Percentiles rank a stretch among this genome's conserved stretches.
Conservation (phyloP, 2,329 filamentous ascomycete species). For the Fusarium euwallaceae region DNA sequence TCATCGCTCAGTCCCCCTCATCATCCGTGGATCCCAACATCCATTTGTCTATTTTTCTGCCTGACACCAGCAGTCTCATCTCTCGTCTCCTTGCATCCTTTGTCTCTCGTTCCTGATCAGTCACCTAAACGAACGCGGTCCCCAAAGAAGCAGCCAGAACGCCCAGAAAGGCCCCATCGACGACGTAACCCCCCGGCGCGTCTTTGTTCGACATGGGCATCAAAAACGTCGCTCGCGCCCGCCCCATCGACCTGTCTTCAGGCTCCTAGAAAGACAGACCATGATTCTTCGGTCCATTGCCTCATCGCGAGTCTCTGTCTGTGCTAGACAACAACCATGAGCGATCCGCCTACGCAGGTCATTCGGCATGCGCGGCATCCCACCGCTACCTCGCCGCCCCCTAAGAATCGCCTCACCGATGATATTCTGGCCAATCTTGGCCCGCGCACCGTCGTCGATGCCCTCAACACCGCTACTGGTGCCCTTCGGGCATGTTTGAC, state of each 20-base stretch:
- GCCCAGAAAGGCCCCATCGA: constrained; percentile 17
- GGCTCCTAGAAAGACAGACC: constrained; percentile 45
- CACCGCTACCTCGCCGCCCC: constrained; percentile 59
- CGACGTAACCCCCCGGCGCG: constrained; percentile 28
- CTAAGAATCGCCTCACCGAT: constrained; percentile 60
- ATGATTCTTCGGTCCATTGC: constrained; percentile 43
- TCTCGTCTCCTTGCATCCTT: constrained; percentile 11
- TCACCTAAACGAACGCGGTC: constrained; percentile 10
- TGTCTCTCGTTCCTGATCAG: constrained; percentile 14
- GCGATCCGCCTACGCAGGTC: constrained; percentile 49
- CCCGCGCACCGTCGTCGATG: constrained; percentile 71
- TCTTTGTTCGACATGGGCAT: constrained; percentile 48
- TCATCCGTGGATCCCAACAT: constrained; percentile 20
- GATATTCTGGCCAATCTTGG: constrained; percentile 73
- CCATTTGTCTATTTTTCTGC: constrained; percentile 4
- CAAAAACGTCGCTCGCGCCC: constrained; percentile 39
- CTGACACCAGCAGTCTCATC: constrained; percentile 26
- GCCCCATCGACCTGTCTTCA: constrained; percentile 43
- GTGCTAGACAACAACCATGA: constrained; percentile 49
- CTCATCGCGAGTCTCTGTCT: constrained; percentile 34
- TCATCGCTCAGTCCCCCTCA: constrained; percentile 16
- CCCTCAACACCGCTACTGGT: constrained; percentile 67
- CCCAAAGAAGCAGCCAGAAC: constrained; percentile 13
- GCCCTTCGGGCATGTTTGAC: constrained; percentile 71
- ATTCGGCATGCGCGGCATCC: constrained; percentile 52